Evolutionary conservation across 148 eudicot genomes (phyloP).

Genomic region (Hydrangea macrophylla): DNA sequence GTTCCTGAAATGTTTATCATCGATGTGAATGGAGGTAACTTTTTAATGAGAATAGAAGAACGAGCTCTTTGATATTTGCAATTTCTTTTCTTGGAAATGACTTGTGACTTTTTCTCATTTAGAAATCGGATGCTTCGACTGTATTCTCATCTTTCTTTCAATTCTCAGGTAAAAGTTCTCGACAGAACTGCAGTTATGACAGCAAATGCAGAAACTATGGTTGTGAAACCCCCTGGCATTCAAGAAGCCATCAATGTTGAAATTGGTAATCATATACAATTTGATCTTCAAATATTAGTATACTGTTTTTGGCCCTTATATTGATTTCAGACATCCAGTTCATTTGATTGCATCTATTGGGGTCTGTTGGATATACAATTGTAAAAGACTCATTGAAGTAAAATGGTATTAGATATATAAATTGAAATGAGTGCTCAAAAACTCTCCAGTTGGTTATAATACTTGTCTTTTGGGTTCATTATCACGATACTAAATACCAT

Average conservation of each 20-base stretch:
- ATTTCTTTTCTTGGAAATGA: background rate
- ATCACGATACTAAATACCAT: background rate
- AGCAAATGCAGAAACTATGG: constrained; percentile 87
- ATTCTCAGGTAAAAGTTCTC: constrained; percentile 75
- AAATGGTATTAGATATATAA: too few relatives aligned
- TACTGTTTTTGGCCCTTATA: background rate
- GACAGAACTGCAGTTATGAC: constrained; percentile 80
- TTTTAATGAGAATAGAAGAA: background rate
- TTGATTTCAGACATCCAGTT: background rate
- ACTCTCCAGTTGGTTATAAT: background rate
- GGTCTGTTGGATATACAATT: background rate
- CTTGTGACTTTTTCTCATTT: background rate
- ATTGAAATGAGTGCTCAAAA: background rate
- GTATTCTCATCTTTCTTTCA: background rate
- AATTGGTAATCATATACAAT: constrained; percentile 45
- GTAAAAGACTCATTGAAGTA: background rate
- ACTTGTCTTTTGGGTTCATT: background rate
- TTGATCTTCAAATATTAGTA: background rate
- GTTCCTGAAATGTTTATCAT: background rate
- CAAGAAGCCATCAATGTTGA: constrained; percentile 81
- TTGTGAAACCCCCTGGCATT: constrained; percentile 70
- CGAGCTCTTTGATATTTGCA: background rate
- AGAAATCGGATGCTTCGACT: background rate
- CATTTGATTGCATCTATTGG: background rate
- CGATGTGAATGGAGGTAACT: background rate